phyloP scores from a whole-genome alignment of 2,329 filamentous ascomycete species.

The Talaromyces sp. region DNA sequence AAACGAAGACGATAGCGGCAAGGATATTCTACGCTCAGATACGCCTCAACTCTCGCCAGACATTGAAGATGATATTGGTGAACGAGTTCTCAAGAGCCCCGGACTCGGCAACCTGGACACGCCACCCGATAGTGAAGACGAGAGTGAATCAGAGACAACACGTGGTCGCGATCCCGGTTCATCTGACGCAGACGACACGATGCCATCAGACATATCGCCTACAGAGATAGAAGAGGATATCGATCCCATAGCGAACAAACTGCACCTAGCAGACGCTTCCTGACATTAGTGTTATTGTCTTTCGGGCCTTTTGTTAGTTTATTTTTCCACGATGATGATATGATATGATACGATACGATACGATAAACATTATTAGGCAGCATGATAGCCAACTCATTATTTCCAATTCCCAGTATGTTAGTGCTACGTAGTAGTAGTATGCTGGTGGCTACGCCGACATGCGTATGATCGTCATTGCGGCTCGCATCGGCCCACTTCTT shows the following conservation, averaged over 20 bases:
- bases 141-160: conserved; percentile 14
- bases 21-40: conserved; percentile 5
- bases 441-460: not conserved
- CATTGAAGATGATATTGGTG: conserved; percentile 8
- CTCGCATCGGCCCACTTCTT: conserved; percentile 7
- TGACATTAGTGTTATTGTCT: conserved; percentile 1
- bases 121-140: conserved; percentile 18
- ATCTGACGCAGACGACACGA: conserved; percentile 4
- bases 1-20: conserved; percentile 8
- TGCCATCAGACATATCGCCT: not conserved
- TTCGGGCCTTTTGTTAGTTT: conserved; percentile 1
- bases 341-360: conserved; percentile 7
- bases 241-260: conserved; percentile 6
- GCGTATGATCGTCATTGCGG: conserved; percentile 4
- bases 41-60: conserved; percentile 15
- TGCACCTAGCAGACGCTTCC: conserved; percentile 18
- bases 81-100: conserved; percentile 20
- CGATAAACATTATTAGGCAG: not conserved
- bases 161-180: not conserved
- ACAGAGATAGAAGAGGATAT: conserved; percentile 12
- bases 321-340: conserved; percentile 13
- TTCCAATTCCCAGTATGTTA: not conserved
- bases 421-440: not conserved
- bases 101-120: conserved; percentile 14
- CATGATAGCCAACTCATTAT: not conserved